Evolutionary conservation across 805 yeast genomes (phyloP), one percentile per base, ranked within the genome.

Genomic region (Lachancea mirantina): DNA sequence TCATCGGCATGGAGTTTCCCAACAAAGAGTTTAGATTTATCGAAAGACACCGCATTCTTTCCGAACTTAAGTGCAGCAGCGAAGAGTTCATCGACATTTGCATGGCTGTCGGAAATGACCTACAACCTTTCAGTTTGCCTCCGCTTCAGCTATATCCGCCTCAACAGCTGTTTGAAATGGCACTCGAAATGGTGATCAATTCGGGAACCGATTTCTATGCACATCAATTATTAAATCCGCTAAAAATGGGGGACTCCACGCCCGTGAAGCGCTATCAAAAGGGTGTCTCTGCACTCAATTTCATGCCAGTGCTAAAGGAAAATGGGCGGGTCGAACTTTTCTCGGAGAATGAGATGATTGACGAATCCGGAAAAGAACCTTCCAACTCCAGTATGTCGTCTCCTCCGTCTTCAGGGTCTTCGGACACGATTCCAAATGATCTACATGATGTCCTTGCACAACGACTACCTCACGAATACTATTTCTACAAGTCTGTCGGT

Each of bases 391-490:
- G 29, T 10, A 14, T 21, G 9, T 26, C 35, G 4, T 25, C 41
- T 14, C 19, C 41, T 9, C 26, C 46, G 5, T 30, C 45, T 8
- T 17, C 39, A 14, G 29, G 31, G 17, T 25, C 44, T 2, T 36
- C 28, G 10, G 43, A 28, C 4, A 17, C 26, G 8, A 40, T 80
- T 28, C 96, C 97, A 3, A 72, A 74, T 40, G 94, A 87, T 55
- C 64, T 84, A 8, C 92, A 84, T 52, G 87, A 78, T 28, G 72
- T 87, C 28, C 68, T 92, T 30, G 85, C 94, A 7, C 84, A 82
- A 55, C 73, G 88, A 50, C 64, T 92, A 32, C 94, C 96, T 2
- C 82, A 84, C 34, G 97, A 88, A 58, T 67, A 81, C 25, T 79
- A 74, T 49, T 87, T 79, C 52, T 92, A 85, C 56, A 75, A 75